Base-by-base conservation (phyloP, 2,329 filamentous ascomycete species). In the Colletotrichum falcatum region DNA sequence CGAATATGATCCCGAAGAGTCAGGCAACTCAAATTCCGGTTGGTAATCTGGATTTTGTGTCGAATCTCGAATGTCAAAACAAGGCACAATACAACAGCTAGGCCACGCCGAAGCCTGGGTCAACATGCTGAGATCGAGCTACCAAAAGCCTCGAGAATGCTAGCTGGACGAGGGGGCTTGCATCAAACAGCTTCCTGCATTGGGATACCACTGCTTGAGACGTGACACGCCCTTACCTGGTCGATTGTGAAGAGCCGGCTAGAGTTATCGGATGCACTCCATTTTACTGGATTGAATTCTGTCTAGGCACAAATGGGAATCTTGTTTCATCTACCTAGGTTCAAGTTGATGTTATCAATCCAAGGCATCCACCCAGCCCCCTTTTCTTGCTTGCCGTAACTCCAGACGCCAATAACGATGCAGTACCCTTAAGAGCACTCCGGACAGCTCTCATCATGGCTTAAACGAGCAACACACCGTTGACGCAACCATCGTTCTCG, bases 401-500 rank as follows among this genome's bases (percentile, higher is more conserved):
- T 56, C 67, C 67, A 37, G 51, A 62, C 67, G 67, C 67, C 67
- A 48, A 55, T 44, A 37, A 46, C n/a, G 18, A 46, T 49, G 28
- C 18, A 39, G 64, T 14, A 18, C 53, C 30, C 20, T 55, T 55
- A 2, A 55, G 53, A 37, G 53, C 53, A 55, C 30, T 37, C 20
- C n/a, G 12, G 20, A 37, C 53, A 37, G 20, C 30, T 37, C 33
- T 35, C 51, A 3, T 3, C 58, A 2, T 2, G 35, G 1, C 58
- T n/a, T 56, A 70, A n/a, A 62, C 51, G 16, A 70, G 51, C 67
- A 70, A 35, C 3, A 70, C 55, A 5, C 80, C 82, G 74, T 85
- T 85, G 70, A 85, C 78, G 72, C 83, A 84, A 26, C 83, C 83
- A 62, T 84, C 83, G 72, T 82, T 82, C 76, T 86, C 84, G 3